phyloP scores from a whole-genome alignment of 148 eudicot genomes.

The Linanthus parryae region DNA sequence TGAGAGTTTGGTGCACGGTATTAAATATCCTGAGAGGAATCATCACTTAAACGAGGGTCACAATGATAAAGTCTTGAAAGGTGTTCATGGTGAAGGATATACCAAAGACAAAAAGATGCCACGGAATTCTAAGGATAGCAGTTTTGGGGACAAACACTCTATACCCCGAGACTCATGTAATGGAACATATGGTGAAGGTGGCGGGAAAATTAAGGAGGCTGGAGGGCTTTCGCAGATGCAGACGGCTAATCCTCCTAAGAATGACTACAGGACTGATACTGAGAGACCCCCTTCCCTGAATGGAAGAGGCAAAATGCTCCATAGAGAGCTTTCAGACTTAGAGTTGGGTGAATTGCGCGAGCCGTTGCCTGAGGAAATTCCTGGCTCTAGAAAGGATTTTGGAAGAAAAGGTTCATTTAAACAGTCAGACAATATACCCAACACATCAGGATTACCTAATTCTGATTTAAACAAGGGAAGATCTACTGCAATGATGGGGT shows the following conservation, averaged over 20 bases:
- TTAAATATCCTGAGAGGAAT: conserved; percentile 31
- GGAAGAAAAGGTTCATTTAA: conserved; percentile 66
- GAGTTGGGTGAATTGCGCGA: conserved; percentile 98
- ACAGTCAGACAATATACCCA: conserved; percentile 37
- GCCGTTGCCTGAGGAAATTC: conserved; percentile 43
- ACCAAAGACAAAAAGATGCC: conserved; percentile 33
- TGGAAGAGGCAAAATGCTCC: conserved; percentile 38
- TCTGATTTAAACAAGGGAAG: conserved; percentile 41
- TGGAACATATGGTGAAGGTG: conserved; percentile 33
- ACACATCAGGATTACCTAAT: conserved; percentile 44
- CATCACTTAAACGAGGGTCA: conserved; percentile 27
- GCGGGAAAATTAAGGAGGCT: conserved; percentile 28
- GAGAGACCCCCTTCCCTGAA: conserved; percentile 33
- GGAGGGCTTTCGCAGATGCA: conserved; percentile 27
- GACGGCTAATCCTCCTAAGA: conserved; percentile 24
- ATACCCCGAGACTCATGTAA: conserved; percentile 17
- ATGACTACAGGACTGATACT: conserved; percentile 20
- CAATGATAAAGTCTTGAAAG: conserved; percentile 33
- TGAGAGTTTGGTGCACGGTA: conserved; percentile 25
- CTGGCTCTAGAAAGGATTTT: conserved; percentile 33
- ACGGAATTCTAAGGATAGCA: conserved; percentile 31
- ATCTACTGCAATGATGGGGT: conserved; percentile 30
- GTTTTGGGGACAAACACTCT: conserved; percentile 27
- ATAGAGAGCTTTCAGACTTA: conserved; percentile 74
- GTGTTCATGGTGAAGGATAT: conserved; percentile 32